Evolutionary conservation across 768 basidiomycete genomes (phyloP), one percentile per base, ranked within the genome.

Genomic region (Russula abietina): DNA sequence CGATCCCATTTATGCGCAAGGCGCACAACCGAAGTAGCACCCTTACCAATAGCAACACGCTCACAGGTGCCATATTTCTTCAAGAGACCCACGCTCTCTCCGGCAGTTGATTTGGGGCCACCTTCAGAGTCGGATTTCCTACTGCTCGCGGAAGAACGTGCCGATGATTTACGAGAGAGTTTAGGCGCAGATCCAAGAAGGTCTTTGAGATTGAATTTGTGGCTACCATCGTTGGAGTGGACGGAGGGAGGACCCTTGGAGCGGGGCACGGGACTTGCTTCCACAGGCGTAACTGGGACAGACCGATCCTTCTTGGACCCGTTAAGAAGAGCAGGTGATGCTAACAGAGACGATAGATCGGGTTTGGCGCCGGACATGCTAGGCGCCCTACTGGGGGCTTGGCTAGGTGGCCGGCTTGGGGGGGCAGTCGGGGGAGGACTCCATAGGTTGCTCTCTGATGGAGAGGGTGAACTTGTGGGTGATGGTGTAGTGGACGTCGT

Each of bases 1-100:
- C 95, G 81, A 73, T 99, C 97, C 96, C 96, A 98, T 77, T 98
- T 99, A 77, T 99, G 97, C 48, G 95, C 96, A 19, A 99, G 82
- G 51, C 93, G 80, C 49, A 99, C 96, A 59, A 98, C 93, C 53
- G 91, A 93, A 28, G 97, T 99, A n/a, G 96, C 97, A 22, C 96
- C 96, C 74, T 94, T 97, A 43, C 96, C 96, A 66, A 99, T 97
- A 14, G 96, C 95, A 24, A 93, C 85, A 77, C 92, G 93, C 78
- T 95, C 93, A 74, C 95, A 98, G 14, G 97, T 86, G 36, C 96
- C 97, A 71, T 98, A 99, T 81, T 98, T 98, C 75, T 93, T 86
- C 43, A 89, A 75, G 67, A 89, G 70, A 64, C 78, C 78, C 12
- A 83, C 79, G 61, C 80, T 82, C 45, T 82, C 85, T 3, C 79